Conservation (phyloP, 2,329 filamentous ascomycete genomes). For the Trichoderma harzianum region DNA sequence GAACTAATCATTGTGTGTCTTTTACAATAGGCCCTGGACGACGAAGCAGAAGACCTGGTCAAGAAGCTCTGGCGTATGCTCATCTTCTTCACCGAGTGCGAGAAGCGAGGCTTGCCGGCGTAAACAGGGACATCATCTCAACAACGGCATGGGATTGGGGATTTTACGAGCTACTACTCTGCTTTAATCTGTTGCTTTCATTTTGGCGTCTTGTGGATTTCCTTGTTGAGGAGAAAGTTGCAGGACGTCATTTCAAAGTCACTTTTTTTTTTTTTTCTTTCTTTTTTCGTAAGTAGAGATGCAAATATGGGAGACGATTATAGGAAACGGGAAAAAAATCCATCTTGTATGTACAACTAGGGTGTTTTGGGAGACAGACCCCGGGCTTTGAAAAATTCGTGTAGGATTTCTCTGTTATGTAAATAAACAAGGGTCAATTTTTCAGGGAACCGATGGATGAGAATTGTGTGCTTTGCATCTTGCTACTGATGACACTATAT, state of each 20-base stretch:
- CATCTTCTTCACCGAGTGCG: conserved; percentile 94
- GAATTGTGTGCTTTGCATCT: background rate
- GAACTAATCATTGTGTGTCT: conserved; percentile 28
- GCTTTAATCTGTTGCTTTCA: background rate
- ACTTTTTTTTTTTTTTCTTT: background rate
- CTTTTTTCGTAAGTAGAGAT: background rate
- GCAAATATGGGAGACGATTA: background rate
- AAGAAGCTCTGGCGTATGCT: conserved; percentile 99
- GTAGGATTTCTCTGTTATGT: background rate
- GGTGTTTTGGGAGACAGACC: background rate
- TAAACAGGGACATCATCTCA: conserved; percentile 33
- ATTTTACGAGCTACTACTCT: background rate
- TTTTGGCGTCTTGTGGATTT: background rate
- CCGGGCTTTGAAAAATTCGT: background rate
- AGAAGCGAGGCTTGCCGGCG: conserved; percentile 79
- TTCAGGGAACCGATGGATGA: background rate
- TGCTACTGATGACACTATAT: background rate
- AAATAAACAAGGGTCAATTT: background rate
- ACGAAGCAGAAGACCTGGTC: conserved; percentile 89
- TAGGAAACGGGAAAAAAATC: background rate
- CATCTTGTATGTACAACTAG: conserved; percentile 5
- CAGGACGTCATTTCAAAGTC: background rate
- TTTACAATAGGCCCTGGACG: conserved; percentile 69
- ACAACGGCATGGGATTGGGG: background rate
- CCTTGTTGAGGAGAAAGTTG: background rate